Evolutionary conservation across 495 filamentous ascomycete genomes (phyloP).

Genomic region (Trichocladium antarcticum): DNA sequence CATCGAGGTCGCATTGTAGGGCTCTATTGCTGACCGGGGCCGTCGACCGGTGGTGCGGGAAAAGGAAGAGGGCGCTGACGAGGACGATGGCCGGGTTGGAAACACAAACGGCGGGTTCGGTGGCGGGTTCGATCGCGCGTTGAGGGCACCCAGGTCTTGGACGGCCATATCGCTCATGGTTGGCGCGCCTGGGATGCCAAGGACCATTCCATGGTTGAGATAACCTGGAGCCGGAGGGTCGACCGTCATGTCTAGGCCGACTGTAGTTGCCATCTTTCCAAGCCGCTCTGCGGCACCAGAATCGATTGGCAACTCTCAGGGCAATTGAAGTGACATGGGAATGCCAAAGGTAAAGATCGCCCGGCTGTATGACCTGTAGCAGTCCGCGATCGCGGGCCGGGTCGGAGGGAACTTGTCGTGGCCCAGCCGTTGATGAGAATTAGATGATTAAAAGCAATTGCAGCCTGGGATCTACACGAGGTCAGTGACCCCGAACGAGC

Average conservation of each 20-base stretch:
- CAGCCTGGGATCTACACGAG: constrained; percentile 7
- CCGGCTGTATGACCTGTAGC: background rate
- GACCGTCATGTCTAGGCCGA: constrained; percentile 28
- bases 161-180: constrained; percentile 14
- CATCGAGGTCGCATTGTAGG: constrained; percentile 13
- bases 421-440: constrained; percentile 13
- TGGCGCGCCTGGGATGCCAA: constrained; percentile 2
- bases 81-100: constrained; percentile 40
- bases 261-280: constrained; percentile 37
- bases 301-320: constrained; percentile 29
- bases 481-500: constrained; percentile 9
- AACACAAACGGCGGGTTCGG: constrained; percentile 68
- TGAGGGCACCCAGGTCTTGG: constrained; percentile 16
- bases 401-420: constrained; percentile 2
- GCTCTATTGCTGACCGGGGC: constrained; percentile 38
- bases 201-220: constrained; percentile 16
- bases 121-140: constrained; percentile 38
- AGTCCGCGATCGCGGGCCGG: constrained; percentile 2
- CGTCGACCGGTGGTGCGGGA: constrained; percentile 37
- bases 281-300: constrained; percentile 40
- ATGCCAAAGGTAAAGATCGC: constrained; percentile 9
- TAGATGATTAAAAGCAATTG: constrained; percentile 24
- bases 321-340: constrained; percentile 30
- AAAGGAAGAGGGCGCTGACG: constrained; percentile 37
- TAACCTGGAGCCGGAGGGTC: constrained; percentile 20